These are phyloP conservation scores for Aspergillus fructus DNA, from an alignment of 2,329 filamentous ascomycete genomes.

Conservation along the genomic window DNA sequence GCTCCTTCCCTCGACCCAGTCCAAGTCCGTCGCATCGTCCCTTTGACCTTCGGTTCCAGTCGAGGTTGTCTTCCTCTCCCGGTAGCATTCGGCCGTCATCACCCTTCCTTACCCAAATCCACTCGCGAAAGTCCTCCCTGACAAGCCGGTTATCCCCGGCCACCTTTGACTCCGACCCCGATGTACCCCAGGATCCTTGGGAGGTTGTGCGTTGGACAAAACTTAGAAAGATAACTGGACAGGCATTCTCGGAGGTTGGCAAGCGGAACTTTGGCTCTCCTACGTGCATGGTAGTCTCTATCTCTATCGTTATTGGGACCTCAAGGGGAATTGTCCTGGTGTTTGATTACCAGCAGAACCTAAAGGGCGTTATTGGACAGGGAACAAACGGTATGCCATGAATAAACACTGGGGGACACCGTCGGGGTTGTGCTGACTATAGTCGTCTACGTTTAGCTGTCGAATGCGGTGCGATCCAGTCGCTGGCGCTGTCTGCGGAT, in stretches of 20 bases:
- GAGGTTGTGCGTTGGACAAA: slow-evolving; percentile 97
- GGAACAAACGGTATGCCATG: slow-evolving; percentile 74
- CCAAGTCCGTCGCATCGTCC: slow-evolving; percentile 83
- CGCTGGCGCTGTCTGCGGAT: slow-evolving; percentile 88
- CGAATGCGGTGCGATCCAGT: slow-evolving; percentile 83
- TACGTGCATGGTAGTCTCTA: slow-evolving; percentile 84
- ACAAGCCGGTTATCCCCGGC: slow-evolving; percentile 65
- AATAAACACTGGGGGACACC: neutral
- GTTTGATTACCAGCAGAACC: slow-evolving; percentile 95
- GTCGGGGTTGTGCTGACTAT: neutral
- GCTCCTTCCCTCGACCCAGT: slow-evolving; percentile 67
- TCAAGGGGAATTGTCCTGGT: slow-evolving; percentile 91
- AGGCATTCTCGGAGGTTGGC: slow-evolving; percentile 89
- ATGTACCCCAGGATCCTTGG: slow-evolving; percentile 81
- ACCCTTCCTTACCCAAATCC: slow-evolving; percentile 71
- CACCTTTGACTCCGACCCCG: slow-evolving; percentile 62
- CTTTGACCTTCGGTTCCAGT: slow-evolving; percentile 93
- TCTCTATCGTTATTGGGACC: slow-evolving; percentile 85
- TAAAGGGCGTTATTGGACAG: slow-evolving; percentile 90
- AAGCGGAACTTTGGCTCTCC: slow-evolving; percentile 89
- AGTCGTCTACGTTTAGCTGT: slow-evolving; percentile 59
- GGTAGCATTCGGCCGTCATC: slow-evolving; percentile 69
- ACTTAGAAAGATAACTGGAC: slow-evolving; percentile 80
- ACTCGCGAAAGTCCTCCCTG: slow-evolving; percentile 78
- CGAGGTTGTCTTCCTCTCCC: slow-evolving; percentile 67